These are phyloP conservation scores for Symmetrospora coprosmae DNA, from an alignment of 768 basidiomycete genomes.

Conservation along the genomic window DNA sequence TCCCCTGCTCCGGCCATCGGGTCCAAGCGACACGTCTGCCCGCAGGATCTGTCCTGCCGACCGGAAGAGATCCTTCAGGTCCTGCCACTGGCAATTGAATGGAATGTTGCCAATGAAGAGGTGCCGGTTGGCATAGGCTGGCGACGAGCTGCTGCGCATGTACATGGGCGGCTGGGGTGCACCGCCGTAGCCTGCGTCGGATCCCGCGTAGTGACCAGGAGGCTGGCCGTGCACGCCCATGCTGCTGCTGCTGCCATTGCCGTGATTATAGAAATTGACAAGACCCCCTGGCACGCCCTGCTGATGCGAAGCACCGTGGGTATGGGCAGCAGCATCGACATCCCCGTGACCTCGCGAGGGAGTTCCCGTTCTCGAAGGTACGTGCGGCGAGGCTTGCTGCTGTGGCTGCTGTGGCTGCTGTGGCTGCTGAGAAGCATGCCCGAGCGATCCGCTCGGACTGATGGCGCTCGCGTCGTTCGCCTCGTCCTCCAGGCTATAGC, in stretches of 20 bases:
- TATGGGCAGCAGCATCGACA: not conserved
- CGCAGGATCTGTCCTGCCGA: conserved; percentile 77
- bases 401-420: no score
- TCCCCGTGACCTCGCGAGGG: no score
- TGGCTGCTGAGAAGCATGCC: no score
- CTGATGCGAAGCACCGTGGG: not conserved
- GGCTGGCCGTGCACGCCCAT: no score
- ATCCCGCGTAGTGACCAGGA: not conserved
- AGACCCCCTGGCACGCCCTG: conserved; percentile 20
- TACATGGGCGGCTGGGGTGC: conserved; percentile 12
- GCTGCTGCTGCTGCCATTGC: no score
- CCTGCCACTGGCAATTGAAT: conserved; percentile 94
- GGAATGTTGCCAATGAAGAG: conserved; percentile 84
- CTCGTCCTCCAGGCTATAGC: conserved; percentile 1
- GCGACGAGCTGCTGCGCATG: not conserved
- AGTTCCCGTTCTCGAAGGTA: no score
- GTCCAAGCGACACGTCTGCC: conserved; percentile 76
- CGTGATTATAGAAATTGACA: conserved; percentile 10
- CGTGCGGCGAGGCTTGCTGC: no score
- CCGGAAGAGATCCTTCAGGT: conserved; percentile 88
- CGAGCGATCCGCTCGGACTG: no score
- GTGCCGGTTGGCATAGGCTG: conserved; percentile 30
- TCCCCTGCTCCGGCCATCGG: conserved; percentile 75
- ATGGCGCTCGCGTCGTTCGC: no score
- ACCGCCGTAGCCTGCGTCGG: not conserved